A percentile compares a stretch with the other conserved stretches of the same genome.
These are phyloP conservation scores for Pichia californica DNA, from an alignment of 805 yeast species.

Conservation along the genomic window DNA sequence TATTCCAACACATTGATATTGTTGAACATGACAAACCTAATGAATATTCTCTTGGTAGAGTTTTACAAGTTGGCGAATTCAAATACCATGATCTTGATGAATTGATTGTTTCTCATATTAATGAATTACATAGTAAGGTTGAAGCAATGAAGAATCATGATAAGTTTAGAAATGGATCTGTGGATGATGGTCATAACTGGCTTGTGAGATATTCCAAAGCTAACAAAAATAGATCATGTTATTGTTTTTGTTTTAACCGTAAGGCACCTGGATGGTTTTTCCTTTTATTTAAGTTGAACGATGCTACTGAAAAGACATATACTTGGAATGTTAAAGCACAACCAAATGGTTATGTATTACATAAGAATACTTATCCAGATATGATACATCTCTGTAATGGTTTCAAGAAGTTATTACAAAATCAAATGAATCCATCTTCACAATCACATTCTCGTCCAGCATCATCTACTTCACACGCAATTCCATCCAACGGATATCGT, in stretches of 20 bases:
- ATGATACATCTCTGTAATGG: conserved; percentile 89
- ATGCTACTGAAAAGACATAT: conserved; percentile 54
- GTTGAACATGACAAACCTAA: conserved; percentile 65
- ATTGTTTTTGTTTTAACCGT: conserved; percentile 86
- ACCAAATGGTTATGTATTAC: conserved; percentile 77
- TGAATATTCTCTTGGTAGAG: conserved; percentile 54
- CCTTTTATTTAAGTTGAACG: conserved; percentile 75
- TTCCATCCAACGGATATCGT: conserved; percentile 4
- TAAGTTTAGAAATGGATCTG: conserved; percentile 77
- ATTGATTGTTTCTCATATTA: conserved; percentile 79
- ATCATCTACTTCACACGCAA: not conserved
- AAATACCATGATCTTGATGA: conserved; percentile 88
- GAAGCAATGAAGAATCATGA: conserved; percentile 82
- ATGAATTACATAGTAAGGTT: conserved; percentile 74
- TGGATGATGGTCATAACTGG: conserved; percentile 78
- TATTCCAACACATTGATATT: conserved; percentile 88
- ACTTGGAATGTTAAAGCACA: conserved; percentile 91
- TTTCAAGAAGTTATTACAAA: conserved; percentile 54
- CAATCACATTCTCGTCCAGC: not conserved
- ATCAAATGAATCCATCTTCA: conserved; percentile 19
- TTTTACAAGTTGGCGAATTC: conserved; percentile 56
- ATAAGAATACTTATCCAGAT: conserved; percentile 80
- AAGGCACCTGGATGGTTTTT: conserved; percentile 92
- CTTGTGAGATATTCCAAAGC: conserved; percentile 85
- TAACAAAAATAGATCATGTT: conserved; percentile 82